Evolutionary conservation across 805 yeast genomes (phyloP), one percentile per base, ranked within the genome.

Genomic region (Candida schatavii): DNA sequence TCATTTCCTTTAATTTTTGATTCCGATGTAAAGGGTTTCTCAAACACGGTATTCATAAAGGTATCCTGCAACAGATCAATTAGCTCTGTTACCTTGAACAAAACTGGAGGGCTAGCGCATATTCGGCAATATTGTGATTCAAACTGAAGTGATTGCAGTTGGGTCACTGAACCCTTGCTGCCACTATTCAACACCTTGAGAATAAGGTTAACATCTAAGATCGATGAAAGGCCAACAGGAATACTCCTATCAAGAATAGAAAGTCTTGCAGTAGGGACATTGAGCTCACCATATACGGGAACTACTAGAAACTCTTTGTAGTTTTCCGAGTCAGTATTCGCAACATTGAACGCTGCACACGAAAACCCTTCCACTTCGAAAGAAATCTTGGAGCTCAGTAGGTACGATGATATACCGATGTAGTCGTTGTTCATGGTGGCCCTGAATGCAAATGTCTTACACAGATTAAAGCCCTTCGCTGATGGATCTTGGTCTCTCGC

Each of bases 81-180:
- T 19, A 61, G 34, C 46, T 66, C 64, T 3, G 77, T 40, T 1
- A 74, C 31, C 35, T 66, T 64, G 5, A 74, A 63, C 5, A 80
- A 45, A 0, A 77, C 66, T 6, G 66, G 63, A 0, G 88, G 80
- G 40, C 80, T 78, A 27, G 84, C 54, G 44, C 81, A 77, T 3
- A 83, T 48, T 32, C 89, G 69, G 39, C 79, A 78, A 51, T 75
- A 75, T 4, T 78, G 72, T 3, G 87, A 80, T 40, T 74, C 80
- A 1, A 84, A 55, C 46, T 81, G 83, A 3, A 83, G 60, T 0
- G 78, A 68, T 43, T 74, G 78, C 2, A 64, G 51, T 2, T 49
- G 23, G 11, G 9, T 15, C 13, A 52, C 45, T 0, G 48, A 51
- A 0, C 47, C n/a, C n/a, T n/a, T 48, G 3, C 56, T 62, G 5